Evolutionary conservation across 2,329 filamentous ascomycete genomes (phyloP), one percentile per base, ranked within the genome.

Genomic region (Colletotrichum musicola): DNA sequence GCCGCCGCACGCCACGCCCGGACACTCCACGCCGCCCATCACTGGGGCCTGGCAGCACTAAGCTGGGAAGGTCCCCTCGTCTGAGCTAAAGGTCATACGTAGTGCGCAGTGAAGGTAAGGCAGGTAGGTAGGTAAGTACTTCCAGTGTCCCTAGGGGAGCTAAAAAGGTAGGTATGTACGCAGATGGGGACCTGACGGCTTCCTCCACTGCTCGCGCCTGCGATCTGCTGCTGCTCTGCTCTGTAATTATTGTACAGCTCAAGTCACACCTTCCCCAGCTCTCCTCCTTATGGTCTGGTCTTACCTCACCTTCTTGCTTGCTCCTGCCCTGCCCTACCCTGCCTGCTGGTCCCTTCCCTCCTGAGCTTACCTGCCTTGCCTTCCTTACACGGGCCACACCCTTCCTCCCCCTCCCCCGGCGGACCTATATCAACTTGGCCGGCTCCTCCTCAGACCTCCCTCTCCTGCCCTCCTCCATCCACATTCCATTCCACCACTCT

Each of bases 391-490:
- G 42, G 65, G 62, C 65, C 65, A 68, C 55, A 16, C 62, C 50
- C 44, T 61, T 27, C 47, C 56, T 57, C 55, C 65, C 65, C 55
- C 49, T 61, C 44, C 65, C 65, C 30, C 55, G 27, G 56, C 44
- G 14, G 49, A 61, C 62, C 55, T 68, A 68, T 68, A 68, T 68
- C 65, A 68, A 68, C 62, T 68, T 68, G 62, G 22, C 51, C 55
- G 50, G 56, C 62, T 57, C 62, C 44, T 60, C 22, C 49, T 56
- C 38, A 18, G 6, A 59, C 55, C 35, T 56, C 30, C 9, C 2
- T 30, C 42, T n/a, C 35, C 55, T 65, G 6, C 42, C 14, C 56
- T 51, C 35, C 51, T 47, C 49, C 49, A 60, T 55, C 38, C 49
- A 68, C 55, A 55, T 50, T 51, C 44, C 55, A 65, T 46, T 61